Conservation (phyloP, 306 rosid genomes). For the Cucumis hystrix region DNA sequence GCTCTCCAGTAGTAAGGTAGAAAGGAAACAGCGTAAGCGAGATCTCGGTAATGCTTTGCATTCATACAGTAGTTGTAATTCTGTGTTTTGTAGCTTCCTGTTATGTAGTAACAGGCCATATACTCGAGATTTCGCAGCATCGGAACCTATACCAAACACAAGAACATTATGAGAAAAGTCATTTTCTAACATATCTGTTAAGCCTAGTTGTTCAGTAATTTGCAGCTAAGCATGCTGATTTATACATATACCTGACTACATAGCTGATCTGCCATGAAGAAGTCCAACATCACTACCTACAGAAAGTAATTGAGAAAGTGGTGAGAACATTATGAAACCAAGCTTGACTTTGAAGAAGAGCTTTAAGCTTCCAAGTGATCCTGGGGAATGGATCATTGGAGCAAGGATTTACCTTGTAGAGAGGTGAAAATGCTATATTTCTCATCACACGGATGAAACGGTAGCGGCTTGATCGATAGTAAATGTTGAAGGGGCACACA, state of each 20-base stretch:
- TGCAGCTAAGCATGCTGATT: not conserved
- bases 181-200: not conserved
- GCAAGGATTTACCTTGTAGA: constrained; percentile 58
- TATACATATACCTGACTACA: constrained; percentile 75
- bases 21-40: constrained; percentile 86
- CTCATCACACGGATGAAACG: constrained; percentile 69
- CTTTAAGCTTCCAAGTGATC: not conserved
- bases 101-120: constrained; percentile 82
- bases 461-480: constrained; percentile 70
- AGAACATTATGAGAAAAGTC: not conserved
- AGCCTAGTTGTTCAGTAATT: not conserved
- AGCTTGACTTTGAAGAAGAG: constrained; percentile 6
- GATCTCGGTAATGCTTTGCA: constrained; percentile 54
- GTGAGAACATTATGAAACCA: not conserved
- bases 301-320: not conserved
- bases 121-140: constrained; percentile 84
- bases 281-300: constrained; percentile 97
- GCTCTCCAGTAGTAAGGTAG: constrained; percentile 99
- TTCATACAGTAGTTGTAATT: constrained; percentile 84
- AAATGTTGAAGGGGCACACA: constrained; percentile 65
- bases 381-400: not conserved
- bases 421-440: constrained; percentile 79
- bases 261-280: constrained; percentile 99
- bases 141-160: constrained; percentile 38
- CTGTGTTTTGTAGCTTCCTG: constrained; percentile 91